phyloP scores from a whole-genome alignment of 305 asterid species.

The Plantago coronopus region DNA sequence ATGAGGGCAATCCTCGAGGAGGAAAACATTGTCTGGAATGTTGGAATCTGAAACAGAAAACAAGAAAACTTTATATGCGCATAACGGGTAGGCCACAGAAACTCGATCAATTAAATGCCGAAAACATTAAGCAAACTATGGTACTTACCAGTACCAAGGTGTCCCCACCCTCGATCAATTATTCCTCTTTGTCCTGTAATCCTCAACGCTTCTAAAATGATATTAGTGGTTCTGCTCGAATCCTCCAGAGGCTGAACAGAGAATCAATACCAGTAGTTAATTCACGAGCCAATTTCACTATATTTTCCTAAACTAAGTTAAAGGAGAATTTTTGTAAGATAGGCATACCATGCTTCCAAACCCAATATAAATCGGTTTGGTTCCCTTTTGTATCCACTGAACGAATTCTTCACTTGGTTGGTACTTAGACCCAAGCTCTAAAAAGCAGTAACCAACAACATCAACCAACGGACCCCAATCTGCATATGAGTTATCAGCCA shows the following conservation, averaged over 20 bases:
- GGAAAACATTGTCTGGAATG: conserved; percentile 70
- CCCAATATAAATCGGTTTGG: conserved; percentile 79
- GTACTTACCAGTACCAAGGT: conserved; percentile 84
- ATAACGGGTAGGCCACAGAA: background rate
- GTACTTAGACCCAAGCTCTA: conserved; percentile 68
- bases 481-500: conserved; percentile 32
- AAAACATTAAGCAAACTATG: conserved; percentile 9
- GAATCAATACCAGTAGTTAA: conserved; percentile 15
- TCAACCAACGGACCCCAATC: conserved; percentile 97
- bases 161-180: conserved; percentile 98
- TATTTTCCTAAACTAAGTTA: conserved; percentile 9
- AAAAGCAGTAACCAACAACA: conserved; percentile 89
- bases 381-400: conserved; percentile 75
- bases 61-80: background rate
- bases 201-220: conserved; percentile 77
- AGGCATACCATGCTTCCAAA: conserved; percentile 91
- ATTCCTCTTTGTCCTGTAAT: conserved; percentile 92
- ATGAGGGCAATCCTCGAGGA: conserved; percentile 84
- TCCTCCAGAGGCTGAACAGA: conserved; percentile 81
- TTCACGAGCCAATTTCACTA: background rate
- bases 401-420: conserved; percentile 67
- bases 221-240: conserved; percentile 60
- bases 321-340: background rate
- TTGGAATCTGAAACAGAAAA: conserved; percentile 49
- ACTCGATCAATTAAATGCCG: background rate